phyloP scores from a whole-genome alignment of 2,329 filamentous ascomycete genomes.

The Trichothecium roseum region DNA sequence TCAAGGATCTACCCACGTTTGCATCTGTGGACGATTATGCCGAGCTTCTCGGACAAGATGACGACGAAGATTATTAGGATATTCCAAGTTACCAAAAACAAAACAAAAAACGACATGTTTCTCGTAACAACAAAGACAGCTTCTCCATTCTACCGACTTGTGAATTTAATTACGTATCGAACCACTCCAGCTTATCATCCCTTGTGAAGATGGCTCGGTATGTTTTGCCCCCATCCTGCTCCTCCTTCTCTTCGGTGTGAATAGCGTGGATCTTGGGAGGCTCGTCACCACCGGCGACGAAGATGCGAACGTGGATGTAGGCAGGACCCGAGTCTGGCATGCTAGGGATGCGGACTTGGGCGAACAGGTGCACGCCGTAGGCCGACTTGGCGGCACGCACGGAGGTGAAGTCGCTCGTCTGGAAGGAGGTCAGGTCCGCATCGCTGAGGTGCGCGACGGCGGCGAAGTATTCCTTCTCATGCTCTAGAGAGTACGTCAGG shows the following conservation, averaged over 20 bases:
- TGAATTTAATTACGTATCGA: constrained; percentile 28
- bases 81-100: not conserved
- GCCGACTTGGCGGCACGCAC: constrained; percentile 86
- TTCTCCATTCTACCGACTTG: not conserved
- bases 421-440: constrained; percentile 80
- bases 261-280: constrained; percentile 85
- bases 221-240: constrained; percentile 77
- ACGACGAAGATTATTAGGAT: constrained; percentile 30
- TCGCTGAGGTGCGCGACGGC: constrained; percentile 36
- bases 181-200: constrained; percentile 72
- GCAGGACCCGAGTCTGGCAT: constrained; percentile 46
- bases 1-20: constrained; percentile 86
- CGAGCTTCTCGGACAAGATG: constrained; percentile 65
- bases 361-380: constrained; percentile 69
- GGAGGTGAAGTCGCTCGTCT: constrained; percentile 71
- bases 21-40: constrained; percentile 92
- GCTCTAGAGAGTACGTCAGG: constrained; percentile 24
- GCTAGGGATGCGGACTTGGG: constrained; percentile 52
- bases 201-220: constrained; percentile 89
- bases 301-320: constrained; percentile 81
- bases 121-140: not conserved
- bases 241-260: constrained; percentile 93
- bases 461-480: constrained; percentile 45
- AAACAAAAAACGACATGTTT: not conserved
- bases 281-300: constrained; percentile 74